These are phyloP conservation scores for Ustilago trichophora DNA, from an alignment of 1,284 basidiomycete species.

Conservation along the genomic window DNA sequence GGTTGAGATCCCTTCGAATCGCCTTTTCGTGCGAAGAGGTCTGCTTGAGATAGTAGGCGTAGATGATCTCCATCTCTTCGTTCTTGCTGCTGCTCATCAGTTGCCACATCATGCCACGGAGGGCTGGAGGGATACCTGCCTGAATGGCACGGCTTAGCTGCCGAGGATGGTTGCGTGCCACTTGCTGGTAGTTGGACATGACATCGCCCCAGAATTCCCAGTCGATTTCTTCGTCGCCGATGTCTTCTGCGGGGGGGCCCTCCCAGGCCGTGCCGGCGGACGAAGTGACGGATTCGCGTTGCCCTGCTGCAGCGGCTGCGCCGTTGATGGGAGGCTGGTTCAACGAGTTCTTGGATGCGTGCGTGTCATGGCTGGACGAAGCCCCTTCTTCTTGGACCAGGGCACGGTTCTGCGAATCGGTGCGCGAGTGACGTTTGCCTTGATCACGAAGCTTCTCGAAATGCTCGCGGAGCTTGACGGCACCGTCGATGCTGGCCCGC, in stretches of 20 bases:
- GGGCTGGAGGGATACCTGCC: constrained; percentile 82
- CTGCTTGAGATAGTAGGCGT: constrained; percentile 83
- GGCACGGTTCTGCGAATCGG: constrained; percentile 24
- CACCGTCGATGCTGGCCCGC: constrained; percentile 56
- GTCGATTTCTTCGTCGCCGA: constrained; percentile 61
- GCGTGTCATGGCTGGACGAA: constrained; percentile 8
- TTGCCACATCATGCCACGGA: constrained; percentile 97
- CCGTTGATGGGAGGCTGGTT: neutral
- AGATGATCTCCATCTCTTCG: constrained; percentile 82
- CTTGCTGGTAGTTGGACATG: constrained; percentile 71
- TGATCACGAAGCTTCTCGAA: constrained; percentile 58
- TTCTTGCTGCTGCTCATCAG: constrained; percentile 92
- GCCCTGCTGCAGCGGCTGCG: neutral
- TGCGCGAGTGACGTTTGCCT: constrained; percentile 19
- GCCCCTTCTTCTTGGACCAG: constrained; percentile 1
- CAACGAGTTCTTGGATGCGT: neutral
- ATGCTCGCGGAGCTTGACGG: constrained; percentile 58
- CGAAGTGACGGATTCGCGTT: constrained; percentile 2
- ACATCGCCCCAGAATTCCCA: constrained; percentile 96
- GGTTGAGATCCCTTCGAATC: constrained; percentile 83
- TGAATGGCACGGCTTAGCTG: constrained; percentile 89
- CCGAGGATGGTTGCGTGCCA: constrained; percentile 70
- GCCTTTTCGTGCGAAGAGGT: constrained; percentile 89
- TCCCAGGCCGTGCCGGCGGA: constrained; percentile 14
- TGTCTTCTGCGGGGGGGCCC: constrained; percentile 36